Evolutionary conservation across 495 filamentous ascomycete genomes (phyloP).

Genomic region (Entonaema liquescens): DNA sequence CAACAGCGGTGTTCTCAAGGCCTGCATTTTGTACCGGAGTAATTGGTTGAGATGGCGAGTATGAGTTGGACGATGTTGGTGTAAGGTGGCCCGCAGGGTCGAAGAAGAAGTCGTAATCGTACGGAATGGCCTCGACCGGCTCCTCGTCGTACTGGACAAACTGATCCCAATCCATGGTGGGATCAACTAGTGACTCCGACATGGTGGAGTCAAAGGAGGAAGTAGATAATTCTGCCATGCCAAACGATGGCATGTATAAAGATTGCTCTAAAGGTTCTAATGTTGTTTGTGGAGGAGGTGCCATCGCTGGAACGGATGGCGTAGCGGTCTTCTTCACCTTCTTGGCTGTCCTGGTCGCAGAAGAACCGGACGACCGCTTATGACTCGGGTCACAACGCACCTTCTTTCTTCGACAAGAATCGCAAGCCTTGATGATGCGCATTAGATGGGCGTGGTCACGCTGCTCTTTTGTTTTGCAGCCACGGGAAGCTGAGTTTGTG

Average conservation of each 20-base stretch:
- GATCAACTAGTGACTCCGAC: slow-evolving; percentile 28
- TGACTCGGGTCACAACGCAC: slow-evolving; percentile 62
- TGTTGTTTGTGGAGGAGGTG: slow-evolving; percentile 29
- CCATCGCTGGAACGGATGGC: slow-evolving; percentile 35
- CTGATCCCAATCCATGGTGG: slow-evolving; percentile 52
- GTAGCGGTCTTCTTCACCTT: slow-evolving; percentile 48
- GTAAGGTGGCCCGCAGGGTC: slow-evolving; percentile 49
- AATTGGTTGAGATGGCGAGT: slow-evolving; percentile 49
- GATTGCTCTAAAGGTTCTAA: slow-evolving; percentile 31
- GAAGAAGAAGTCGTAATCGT: slow-evolving; percentile 52
- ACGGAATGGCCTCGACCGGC: slow-evolving; percentile 35
- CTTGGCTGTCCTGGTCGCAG: slow-evolving; percentile 48
- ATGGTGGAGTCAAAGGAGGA: slow-evolving; percentile 31
- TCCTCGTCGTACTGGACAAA: slow-evolving; percentile 53
- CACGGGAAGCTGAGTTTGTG: slow-evolving; percentile 63
- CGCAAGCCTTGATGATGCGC: slow-evolving; percentile 67
- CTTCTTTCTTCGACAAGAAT: slow-evolving; percentile 64
- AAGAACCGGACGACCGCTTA: slow-evolving; percentile 52
- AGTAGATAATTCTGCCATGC: slow-evolving; percentile 13
- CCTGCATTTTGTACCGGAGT: slow-evolving; percentile 42
- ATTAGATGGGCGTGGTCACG: slow-evolving; percentile 66
- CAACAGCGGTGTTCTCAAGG: slow-evolving; percentile 21
- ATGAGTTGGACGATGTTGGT: slow-evolving; percentile 45
- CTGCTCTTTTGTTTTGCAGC: slow-evolving; percentile 69
- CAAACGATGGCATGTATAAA: slow-evolving; percentile 24